Base-by-base conservation (phyloP, 495 filamentous ascomycete species). In the Hypoxylon cercidicola region DNA sequence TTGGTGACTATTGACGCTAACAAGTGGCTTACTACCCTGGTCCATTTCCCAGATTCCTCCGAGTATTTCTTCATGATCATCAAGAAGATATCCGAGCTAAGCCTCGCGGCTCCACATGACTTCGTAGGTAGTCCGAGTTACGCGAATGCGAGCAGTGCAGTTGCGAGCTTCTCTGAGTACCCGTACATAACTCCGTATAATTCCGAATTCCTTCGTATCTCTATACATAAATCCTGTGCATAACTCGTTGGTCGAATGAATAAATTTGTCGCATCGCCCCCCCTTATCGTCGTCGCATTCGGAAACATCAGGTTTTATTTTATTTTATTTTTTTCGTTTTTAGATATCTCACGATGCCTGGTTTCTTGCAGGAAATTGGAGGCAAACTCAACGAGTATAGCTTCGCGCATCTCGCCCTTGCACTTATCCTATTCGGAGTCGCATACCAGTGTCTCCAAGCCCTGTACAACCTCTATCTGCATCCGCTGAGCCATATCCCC, bases 401-500 rank as follows among this genome's bases (percentile, higher is more conserved):
- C 4, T 18, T 55, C 16, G 5, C 48, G 8, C 43, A 13, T 43
- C 30, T 68, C 18, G 19, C 30, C 23, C 30, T 55, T 19, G 15
- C 46, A 6, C 21, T 32, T 16, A n/a, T 60, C 11, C 23, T 52
- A 10, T n/a, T 63, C 28, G 28, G 43, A 30, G 28, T 63, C 19
- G 28, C 44, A 0, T 59, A 68, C 16, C 43, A 50, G 11, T 46
- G 32, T 12, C 5, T 51, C 19, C 25, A 3, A 5, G 65, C 60
- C 18, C 25, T 77, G 47, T 85, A 86, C 66, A 76, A 78, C 37
- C 71, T 85, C 15, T 81, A 70, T 44, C 74, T 80, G 53, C 82
- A 82, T 34, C 82, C 84, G 0, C 77, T 87, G 4, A 35, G 66
- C 15, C 67, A 68, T 11, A 81, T 81, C 59, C 85, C 85, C 0